Evolutionary conservation across 2,329 filamentous ascomycete species (phyloP).

Genomic region (Harringtonia aguacate): DNA sequence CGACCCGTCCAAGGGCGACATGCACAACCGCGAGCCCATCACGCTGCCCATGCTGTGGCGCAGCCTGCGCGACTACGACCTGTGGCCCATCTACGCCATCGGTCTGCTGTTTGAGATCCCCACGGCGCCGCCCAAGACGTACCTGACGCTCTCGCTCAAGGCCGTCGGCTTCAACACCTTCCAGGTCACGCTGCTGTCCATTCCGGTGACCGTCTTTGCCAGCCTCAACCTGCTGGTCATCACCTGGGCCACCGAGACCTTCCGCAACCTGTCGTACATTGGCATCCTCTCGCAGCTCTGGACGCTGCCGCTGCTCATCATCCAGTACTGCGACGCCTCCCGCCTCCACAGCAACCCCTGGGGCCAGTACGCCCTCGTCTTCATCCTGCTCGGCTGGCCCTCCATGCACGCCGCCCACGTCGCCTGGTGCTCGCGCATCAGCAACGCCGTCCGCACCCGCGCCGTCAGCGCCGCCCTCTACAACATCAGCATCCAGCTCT

Average conservation of each 20-base stretch:
- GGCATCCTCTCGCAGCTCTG: constrained; percentile 34
- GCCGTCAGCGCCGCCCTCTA: constrained; percentile 3
- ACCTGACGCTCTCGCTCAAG: constrained; percentile 47
- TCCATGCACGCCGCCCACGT: constrained; percentile 25
- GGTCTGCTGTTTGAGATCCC: constrained; percentile 45
- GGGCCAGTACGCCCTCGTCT: neutral
- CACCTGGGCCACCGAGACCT: constrained; percentile 26
- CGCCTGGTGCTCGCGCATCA: constrained; percentile 46
- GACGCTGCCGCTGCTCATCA: neutral
- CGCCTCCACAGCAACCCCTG: neutral
- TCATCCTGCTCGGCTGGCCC: neutral
- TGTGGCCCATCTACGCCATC: constrained; percentile 37
- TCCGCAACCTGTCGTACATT: constrained; percentile 31
- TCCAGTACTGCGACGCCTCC: neutral
- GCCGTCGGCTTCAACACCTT: constrained; percentile 49
- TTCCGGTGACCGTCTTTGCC: constrained; percentile 29
- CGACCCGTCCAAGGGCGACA: constrained; percentile 46
- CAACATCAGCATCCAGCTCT: constrained; percentile 26
- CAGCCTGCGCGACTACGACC: constrained; percentile 27
- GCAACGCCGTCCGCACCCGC: constrained; percentile 13
- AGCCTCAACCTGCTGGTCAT: constrained; percentile 39
- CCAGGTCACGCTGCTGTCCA: constrained; percentile 50
- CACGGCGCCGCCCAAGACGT: constrained; percentile 32
- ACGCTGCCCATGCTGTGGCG: constrained; percentile 37
- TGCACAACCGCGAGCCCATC: constrained; percentile 49